A percentile compares a stretch with the other conserved stretches of the same genome.
phyloP scores from a whole-genome alignment of 495 filamentous ascomycete genomes.

The Penicillium manginii region DNA sequence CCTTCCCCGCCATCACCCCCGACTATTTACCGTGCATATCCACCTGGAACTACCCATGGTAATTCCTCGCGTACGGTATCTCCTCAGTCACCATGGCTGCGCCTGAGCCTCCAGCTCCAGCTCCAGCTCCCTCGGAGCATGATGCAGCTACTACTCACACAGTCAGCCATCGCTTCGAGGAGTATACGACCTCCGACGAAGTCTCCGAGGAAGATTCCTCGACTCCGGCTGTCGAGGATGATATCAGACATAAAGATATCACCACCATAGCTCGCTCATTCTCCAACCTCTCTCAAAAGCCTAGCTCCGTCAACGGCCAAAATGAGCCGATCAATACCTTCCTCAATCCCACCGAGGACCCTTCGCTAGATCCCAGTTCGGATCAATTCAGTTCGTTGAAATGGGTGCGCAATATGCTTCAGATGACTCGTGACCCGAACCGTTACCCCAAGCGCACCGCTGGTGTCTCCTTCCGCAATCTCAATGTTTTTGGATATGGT shows the following conservation, averaged over 20 bases:
- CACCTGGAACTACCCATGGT: not conserved
- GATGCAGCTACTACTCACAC: conserved; percentile 16
- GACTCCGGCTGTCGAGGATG: conserved; percentile 21
- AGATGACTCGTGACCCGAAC: conserved; percentile 47
- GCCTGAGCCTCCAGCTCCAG: conserved; percentile 25
- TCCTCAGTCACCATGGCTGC: conserved; percentile 7
- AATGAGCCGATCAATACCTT: conserved; percentile 49
- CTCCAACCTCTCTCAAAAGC: conserved; percentile 43
- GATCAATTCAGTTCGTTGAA: conserved; percentile 48
- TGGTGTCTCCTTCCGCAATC: conserved; percentile 57
- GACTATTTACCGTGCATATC: not conserved
- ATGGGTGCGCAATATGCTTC: conserved; percentile 51
- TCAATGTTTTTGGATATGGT: conserved; percentile 76
- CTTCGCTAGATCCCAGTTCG: conserved; percentile 47
- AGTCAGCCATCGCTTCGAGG: conserved; percentile 11
- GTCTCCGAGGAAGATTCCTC: conserved; percentile 18
- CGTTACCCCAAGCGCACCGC: conserved; percentile 46
- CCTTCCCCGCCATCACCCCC: not conserved
- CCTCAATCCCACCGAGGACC: conserved; percentile 38
- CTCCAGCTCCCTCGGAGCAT: conserved; percentile 14
- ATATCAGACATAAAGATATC: conserved; percentile 36
- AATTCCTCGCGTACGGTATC: not conserved
- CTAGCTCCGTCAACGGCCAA: conserved; percentile 12
- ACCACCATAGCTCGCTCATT: conserved; percentile 44
- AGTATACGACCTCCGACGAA: conserved; percentile 7